Base-by-base conservation (phyloP, 371 early-diverging fungal species). In the Actinomortierella wolfii region DNA sequence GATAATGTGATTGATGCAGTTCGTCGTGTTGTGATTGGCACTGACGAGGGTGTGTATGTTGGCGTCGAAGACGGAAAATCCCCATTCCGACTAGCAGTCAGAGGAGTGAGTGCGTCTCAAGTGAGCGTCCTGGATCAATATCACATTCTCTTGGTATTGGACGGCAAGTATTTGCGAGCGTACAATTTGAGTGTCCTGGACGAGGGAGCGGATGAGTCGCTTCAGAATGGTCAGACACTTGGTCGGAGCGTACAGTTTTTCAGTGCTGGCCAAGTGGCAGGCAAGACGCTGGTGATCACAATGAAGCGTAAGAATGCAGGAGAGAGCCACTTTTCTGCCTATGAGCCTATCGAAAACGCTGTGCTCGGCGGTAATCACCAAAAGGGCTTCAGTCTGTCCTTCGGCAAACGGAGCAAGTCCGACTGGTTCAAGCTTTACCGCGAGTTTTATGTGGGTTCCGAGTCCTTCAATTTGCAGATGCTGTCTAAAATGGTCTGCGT, bases 401-500 rank as follows among this genome's bases (percentile, higher is more conserved):
- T 63, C 51, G 59, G 59, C 20, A 73, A 63, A 47, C 59, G 67
- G 8, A 62, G 26, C 64, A 73, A 67, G 24, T 63, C 64, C 3
- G 74, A 73, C 2, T 73, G 74, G 74, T 73, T 73, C 60, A 66
- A 62, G 56, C 34, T 63, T 6, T 67, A 73, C 60, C 59, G 49
- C 14, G 53, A 66, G 46, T 94, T 94, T 62, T 97, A 96, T 73
- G 89, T 97, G 56, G 94, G 94, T 14, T 81, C 92, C 7, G 94
- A 93, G 65, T 86, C 92, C 1, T 82, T 82, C 7, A 88, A 89
- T n/a, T 76, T 96, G 47, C 87, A 92, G 70, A 90, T 92, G 61
- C 66, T 96, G 57, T 86, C 87, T 43, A 88, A 91, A 39, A 92
- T 89, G 56, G 78, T 97, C 20, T 90, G 90, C 54, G 91, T 96